Evolutionary conservation across 306 rosid species (phyloP).

Genomic region (Ormosia semicastrata): DNA sequence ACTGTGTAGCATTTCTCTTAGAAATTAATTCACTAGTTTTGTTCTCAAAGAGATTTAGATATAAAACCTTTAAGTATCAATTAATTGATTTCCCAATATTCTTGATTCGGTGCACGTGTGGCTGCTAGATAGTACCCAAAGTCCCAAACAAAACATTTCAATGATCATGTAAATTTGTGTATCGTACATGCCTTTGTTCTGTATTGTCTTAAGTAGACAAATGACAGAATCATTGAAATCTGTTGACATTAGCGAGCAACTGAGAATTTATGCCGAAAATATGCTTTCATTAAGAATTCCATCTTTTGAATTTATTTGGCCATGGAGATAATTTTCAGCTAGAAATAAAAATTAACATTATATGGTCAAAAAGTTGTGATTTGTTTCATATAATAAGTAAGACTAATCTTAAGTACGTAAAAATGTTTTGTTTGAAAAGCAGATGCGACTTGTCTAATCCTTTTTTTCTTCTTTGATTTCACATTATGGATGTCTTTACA

Average conservation of each 20-base stretch:
- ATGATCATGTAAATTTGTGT: not conserved
- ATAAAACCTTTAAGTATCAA: too few species aligned
- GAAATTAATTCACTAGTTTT: too few species aligned
- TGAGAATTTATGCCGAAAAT: not conserved
- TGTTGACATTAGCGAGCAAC: not conserved
- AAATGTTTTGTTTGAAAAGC: constrained; percentile 33
- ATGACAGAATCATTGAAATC: not conserved
- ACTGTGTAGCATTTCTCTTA: too few species aligned
- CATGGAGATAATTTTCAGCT: not conserved
- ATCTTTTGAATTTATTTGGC: not conserved
- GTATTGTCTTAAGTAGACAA: not conserved
- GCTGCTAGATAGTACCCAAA: not conserved
- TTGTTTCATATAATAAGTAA: constrained; percentile 25
- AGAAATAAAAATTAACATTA: constrained; percentile 17
- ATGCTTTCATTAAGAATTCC: not conserved
- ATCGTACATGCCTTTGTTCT: not conserved
- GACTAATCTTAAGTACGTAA: not conserved
- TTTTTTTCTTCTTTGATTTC: not conserved
- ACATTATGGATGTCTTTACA: not conserved
- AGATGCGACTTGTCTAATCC: constrained; percentile 2
- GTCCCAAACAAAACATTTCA: not conserved
- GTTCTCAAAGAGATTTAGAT: too few species aligned
- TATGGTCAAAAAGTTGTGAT: constrained; percentile 44
- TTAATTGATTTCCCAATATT: too few species aligned
- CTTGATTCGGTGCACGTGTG: too few species aligned